These are phyloP conservation scores for Cystobasidium pallidum DNA, from an alignment of 1,284 basidiomycete species.

Conservation along the genomic window DNA sequence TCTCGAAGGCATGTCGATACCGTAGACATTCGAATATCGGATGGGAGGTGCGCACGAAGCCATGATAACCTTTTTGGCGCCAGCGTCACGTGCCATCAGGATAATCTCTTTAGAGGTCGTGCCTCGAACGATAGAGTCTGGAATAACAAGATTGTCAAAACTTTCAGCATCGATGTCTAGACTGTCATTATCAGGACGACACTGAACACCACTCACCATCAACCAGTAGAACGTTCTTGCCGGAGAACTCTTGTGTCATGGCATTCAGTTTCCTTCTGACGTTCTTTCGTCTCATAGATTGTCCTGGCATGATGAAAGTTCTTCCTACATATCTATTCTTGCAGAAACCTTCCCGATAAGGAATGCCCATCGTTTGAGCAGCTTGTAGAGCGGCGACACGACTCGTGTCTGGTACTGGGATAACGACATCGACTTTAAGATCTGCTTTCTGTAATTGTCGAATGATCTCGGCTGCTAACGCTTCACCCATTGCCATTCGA, in stretches of 20 bases:
- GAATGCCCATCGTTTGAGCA: conserved; percentile 84
- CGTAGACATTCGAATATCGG: conserved; percentile 92
- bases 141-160: conserved; percentile 10
- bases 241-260: conserved; percentile 96
- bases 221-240: conserved; percentile 91
- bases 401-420: conserved; percentile 97
- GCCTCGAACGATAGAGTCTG: conserved; percentile 96
- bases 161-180: too few species aligned
- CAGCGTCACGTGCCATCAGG: conserved; percentile 99
- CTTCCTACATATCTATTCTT: conserved; percentile 98
- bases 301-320: conserved; percentile 99
- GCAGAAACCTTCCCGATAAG: conserved; percentile 97
- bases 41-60: conserved; percentile 98
- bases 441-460: conserved; percentile 69
- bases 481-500: conserved; percentile 99
- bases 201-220: conserved; percentile 87
- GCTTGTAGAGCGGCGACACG: conserved; percentile 94
- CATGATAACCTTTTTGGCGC: conserved; percentile 95
- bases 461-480: conserved; percentile 83
- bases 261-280: conserved; percentile 96
- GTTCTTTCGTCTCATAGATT: conserved; percentile 90
- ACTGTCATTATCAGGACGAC: too few species aligned
- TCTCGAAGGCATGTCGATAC: conserved; percentile 98
- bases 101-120: conserved; percentile 99
- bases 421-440: conserved; percentile 80